Conservation (phyloP, 2,329 filamentous ascomycete genomes). For the Talaromyces verruculosus region DNA sequence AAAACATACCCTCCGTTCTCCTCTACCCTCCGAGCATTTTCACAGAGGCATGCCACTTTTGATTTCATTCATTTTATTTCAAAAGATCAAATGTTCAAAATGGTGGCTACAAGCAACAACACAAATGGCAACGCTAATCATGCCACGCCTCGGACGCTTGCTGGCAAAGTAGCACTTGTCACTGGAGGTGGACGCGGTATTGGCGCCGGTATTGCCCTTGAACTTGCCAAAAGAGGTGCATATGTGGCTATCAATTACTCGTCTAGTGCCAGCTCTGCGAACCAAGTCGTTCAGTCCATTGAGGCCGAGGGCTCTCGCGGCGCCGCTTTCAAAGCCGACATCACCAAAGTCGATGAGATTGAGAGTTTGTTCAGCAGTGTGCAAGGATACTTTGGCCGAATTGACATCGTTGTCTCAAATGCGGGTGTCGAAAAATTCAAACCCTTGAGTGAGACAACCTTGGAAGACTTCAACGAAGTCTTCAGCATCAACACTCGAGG, state of each 20-base stretch:
- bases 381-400: constrained; percentile 62
- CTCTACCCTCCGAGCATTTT: not conserved
- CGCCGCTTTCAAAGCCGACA: constrained; percentile 66
- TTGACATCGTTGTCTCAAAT: constrained; percentile 68
- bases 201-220: constrained; percentile 43
- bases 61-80: not conserved
- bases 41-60: not conserved
- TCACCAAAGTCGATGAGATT: constrained; percentile 64
- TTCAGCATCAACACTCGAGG: constrained; percentile 63
- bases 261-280: constrained; percentile 63
- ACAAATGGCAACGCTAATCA: constrained; percentile 6
- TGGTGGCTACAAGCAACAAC: constrained; percentile 16
- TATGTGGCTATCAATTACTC: constrained; percentile 48
- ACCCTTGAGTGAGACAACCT: constrained; percentile 27
- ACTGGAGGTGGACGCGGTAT: constrained; percentile 43
- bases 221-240: constrained; percentile 42
- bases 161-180: constrained; percentile 38
- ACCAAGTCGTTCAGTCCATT: constrained; percentile 66
- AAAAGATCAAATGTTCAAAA: not conserved
- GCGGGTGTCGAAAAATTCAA: constrained; percentile 50
- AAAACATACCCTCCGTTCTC: not conserved
- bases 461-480: constrained; percentile 50
- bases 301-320: constrained; percentile 63
- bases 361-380: constrained; percentile 63
- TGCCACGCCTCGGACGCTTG: constrained; percentile 11